Conservation (phyloP, 2,329 filamentous ascomycete genomes). For the Lecanicillium sp. region DNA sequence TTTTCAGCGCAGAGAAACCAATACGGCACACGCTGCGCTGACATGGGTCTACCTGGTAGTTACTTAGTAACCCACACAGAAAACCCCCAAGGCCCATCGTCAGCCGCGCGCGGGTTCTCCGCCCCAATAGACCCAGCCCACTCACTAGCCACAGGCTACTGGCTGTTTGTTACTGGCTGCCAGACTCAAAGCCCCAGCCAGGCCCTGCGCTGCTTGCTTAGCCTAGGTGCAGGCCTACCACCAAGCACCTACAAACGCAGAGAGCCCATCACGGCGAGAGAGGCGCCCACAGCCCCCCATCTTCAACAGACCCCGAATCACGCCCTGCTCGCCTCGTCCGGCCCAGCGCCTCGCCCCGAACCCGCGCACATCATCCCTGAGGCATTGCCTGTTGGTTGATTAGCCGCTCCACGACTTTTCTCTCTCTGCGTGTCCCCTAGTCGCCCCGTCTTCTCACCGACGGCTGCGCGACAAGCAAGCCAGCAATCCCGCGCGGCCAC, state of each 20-base stretch:
- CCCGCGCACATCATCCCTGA: background rate
- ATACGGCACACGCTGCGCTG: too few species aligned
- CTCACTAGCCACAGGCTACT: background rate
- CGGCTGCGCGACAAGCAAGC: conserved; percentile 8
- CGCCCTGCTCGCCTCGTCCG: background rate
- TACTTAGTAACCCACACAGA: background rate
- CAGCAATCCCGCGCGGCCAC: too few species aligned
- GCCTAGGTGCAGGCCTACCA: background rate
- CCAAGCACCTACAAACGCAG: conserved; percentile 7
- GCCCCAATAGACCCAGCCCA: conserved; percentile 2
- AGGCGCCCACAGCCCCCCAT: background rate
- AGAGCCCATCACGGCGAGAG: background rate
- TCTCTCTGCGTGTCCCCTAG: background rate
- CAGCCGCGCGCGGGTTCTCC: conserved; percentile 12
- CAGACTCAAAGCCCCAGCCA: background rate
- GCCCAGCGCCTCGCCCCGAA: background rate
- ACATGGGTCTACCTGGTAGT: too few species aligned
- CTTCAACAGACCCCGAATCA: conserved; percentile 2
- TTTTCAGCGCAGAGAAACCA: too few species aligned
- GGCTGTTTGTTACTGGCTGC: background rate
- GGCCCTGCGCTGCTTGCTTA: background rate
- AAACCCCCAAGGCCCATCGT: background rate
- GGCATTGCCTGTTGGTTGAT: background rate
- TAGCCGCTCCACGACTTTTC: background rate
- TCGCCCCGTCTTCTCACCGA: background rate